A percentile compares a stretch with the other conserved stretches of the same genome.
These are phyloP conservation scores for Xylariales sp. DNA, from an alignment of 2,329 filamentous ascomycete species.

Conservation along the genomic window DNA sequence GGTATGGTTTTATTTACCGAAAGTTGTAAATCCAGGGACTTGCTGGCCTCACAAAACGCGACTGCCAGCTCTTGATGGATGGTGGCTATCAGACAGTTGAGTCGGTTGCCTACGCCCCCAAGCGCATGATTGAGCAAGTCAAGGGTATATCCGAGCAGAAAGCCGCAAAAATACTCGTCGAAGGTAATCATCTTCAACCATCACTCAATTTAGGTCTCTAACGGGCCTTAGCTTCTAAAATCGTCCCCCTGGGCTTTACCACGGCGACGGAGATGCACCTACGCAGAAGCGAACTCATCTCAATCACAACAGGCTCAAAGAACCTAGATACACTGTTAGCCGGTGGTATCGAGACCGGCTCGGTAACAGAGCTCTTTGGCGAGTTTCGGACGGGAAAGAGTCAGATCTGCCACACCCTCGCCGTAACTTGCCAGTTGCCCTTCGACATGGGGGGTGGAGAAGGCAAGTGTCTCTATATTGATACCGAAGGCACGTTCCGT, in stretches of 20 bases:
- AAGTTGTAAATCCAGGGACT: conserved; percentile 71
- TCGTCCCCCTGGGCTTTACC: conserved; percentile 98
- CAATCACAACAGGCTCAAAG: conserved; percentile 97
- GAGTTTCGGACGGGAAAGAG: conserved; percentile 98
- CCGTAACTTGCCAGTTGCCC: conserved; percentile 95
- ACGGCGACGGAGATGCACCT: conserved; percentile 99
- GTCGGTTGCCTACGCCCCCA: conserved; percentile 91
- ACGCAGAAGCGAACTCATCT: conserved; percentile 94
- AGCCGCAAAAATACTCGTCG: conserved; percentile 87
- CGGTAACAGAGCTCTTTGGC: conserved; percentile 97
- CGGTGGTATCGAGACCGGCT: conserved; percentile 95
- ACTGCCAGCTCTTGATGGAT: conserved; percentile 92
- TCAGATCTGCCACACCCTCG: conserved; percentile 98
- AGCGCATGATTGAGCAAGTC: conserved; percentile 87
- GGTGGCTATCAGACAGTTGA: conserved; percentile 96
- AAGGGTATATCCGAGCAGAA: conserved; percentile 99
- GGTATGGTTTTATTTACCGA: background rate
- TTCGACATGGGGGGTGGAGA: conserved; percentile 99
- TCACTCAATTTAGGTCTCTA: conserved; percentile 11
- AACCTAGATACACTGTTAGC: conserved; percentile 95
- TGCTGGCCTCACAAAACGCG: conserved; percentile 89
- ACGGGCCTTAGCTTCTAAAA: conserved; percentile 77
- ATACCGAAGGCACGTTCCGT: conserved; percentile 96
- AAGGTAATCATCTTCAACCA: conserved; percentile 68
- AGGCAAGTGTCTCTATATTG: conserved; percentile 98